These are phyloP conservation scores for Candida chauliodis DNA, from an alignment of 805 yeast genomes.

Conservation along the genomic window DNA sequence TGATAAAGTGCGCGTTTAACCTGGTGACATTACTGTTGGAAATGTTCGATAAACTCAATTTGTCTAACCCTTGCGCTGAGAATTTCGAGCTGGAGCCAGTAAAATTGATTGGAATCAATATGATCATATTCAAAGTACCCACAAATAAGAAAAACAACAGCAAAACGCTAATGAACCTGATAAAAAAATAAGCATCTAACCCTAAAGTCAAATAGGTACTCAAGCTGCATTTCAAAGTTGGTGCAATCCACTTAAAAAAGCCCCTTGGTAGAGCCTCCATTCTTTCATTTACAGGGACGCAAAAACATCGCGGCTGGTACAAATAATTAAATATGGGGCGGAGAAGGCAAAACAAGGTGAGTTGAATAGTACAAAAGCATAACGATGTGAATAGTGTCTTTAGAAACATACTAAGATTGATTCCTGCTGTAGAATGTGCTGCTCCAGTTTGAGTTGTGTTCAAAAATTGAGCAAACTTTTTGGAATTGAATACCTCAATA, in stretches of 20 bases:
- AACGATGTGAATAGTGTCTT: slow-evolving; percentile 55
- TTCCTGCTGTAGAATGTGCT: slow-evolving; percentile 58
- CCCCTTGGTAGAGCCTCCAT: slow-evolving; percentile 38
- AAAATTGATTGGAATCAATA: slow-evolving; percentile 63
- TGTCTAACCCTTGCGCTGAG: slow-evolving; percentile 54
- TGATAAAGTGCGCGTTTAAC: slow-evolving; percentile 59
- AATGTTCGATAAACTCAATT: slow-evolving; percentile 67
- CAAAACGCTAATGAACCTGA: slow-evolving; percentile 56
- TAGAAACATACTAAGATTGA: slow-evolving; percentile 52
- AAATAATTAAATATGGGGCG: slow-evolving; percentile 32
- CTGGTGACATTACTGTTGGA: slow-evolving; percentile 47
- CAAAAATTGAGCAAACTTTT: slow-evolving; percentile 35
- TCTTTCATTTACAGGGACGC: slow-evolving; percentile 38
- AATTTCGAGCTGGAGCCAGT: slow-evolving; percentile 30
- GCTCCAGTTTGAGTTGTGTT: slow-evolving; percentile 54
- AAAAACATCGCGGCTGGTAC: slow-evolving; percentile 54
- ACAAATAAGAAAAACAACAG: slow-evolving; percentile 48
- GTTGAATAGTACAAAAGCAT: slow-evolving; percentile 51
- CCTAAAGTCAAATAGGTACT: slow-evolving; percentile 52
- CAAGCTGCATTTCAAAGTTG: slow-evolving; percentile 38
- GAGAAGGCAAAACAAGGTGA: slow-evolving; percentile 36
- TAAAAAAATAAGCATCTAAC: slow-evolving; percentile 69
- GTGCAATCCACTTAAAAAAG: slow-evolving; percentile 55
- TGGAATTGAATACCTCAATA: slow-evolving; percentile 26
- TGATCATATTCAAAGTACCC: slow-evolving; percentile 52